Conservation (phyloP, 2,329 filamentous ascomycete genomes). For the Hymenoscyphus albidus region DNA sequence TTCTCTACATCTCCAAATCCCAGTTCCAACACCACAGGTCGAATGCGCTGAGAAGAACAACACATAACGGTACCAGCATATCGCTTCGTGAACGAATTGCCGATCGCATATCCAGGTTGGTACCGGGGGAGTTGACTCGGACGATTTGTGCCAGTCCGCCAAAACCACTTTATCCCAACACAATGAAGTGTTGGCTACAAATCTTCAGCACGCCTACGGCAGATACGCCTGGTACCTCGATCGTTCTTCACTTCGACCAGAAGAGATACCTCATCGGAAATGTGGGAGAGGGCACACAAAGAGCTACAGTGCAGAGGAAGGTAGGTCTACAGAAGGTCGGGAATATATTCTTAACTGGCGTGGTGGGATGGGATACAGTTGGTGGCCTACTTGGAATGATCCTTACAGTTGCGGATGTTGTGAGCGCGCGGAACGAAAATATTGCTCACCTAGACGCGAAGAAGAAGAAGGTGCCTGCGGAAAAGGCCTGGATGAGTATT, state of each 20-base stretch:
- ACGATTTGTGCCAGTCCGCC: not conserved
- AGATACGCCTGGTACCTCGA: conserved; percentile 76
- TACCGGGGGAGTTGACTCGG: not conserved
- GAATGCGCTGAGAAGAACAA: not conserved
- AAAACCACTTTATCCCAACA: conserved; percentile 10
- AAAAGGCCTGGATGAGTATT: conserved; percentile 51
- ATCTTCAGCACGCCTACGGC: conserved; percentile 78
- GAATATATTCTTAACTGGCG: conserved; percentile 80
- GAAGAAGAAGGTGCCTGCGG: conserved; percentile 21
- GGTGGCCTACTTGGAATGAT: conserved; percentile 85
- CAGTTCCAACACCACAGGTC: not conserved
- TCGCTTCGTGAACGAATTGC: not conserved
- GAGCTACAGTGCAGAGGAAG: conserved; percentile 59
- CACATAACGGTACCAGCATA: not conserved
- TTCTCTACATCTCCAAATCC: not conserved
- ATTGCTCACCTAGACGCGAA: conserved; percentile 36
- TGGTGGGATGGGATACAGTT: conserved; percentile 67
- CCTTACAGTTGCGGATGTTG: conserved; percentile 72
- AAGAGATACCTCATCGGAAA: conserved; percentile 84
- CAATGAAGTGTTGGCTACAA: conserved; percentile 72
- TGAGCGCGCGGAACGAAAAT: conserved; percentile 44
- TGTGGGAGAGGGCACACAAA: conserved; percentile 78
- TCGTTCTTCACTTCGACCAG: conserved; percentile 76
- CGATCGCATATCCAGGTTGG: not conserved
- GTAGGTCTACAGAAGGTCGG: conserved; percentile 61